Conservation (phyloP, 768 basidiomycete genomes). For the Jaapia argillacea region DNA sequence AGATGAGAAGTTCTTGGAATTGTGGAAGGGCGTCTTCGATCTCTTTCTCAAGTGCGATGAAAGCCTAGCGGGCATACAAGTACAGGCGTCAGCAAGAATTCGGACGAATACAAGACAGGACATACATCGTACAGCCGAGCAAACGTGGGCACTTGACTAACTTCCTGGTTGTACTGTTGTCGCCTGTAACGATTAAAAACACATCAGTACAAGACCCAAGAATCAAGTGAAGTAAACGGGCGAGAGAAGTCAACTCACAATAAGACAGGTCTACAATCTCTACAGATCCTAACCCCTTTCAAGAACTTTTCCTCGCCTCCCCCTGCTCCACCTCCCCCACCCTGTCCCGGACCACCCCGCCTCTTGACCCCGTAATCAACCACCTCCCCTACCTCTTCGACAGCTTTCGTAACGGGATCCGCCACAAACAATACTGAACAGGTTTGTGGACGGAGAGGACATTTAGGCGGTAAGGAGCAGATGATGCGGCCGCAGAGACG, state of each 20-base stretch:
- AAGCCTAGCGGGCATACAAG: slow-evolving; percentile 31
- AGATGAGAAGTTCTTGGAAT: slow-evolving; percentile 78
- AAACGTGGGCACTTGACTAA: slow-evolving; percentile 46
- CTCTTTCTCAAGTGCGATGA: slow-evolving; percentile 72
- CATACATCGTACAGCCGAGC: slow-evolving; percentile 62
- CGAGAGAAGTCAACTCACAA: too few species aligned
- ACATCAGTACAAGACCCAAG: neutral
- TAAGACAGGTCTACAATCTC: slow-evolving; percentile 70
- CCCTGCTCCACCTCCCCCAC: slow-evolving; percentile 24
- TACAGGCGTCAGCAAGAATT: slow-evolving; percentile 6
- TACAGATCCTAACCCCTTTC: slow-evolving; percentile 82
- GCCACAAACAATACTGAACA: slow-evolving; percentile 84
- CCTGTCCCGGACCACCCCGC: slow-evolving; percentile 20
- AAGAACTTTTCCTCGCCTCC: slow-evolving; percentile 70
- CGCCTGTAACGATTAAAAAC: slow-evolving; percentile 33
- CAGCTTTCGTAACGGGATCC: slow-evolving; percentile 58
- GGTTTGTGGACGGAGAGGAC: slow-evolving; percentile 48
- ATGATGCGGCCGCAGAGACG: slow-evolving; percentile 88
- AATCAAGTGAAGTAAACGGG: neutral
- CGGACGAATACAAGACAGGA: neutral
- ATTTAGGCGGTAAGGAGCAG: slow-evolving; percentile 78
- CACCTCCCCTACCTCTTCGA: slow-evolving; percentile 80
- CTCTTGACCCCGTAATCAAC: slow-evolving; percentile 75
- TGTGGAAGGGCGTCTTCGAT: slow-evolving; percentile 83
- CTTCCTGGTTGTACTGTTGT: slow-evolving; percentile 70